A percentile compares a stretch with the other conserved stretches of the same genome.
Conservation (phyloP, 192 early-diverging fungal genomes). For the Entomortierella parvispora region DNA sequence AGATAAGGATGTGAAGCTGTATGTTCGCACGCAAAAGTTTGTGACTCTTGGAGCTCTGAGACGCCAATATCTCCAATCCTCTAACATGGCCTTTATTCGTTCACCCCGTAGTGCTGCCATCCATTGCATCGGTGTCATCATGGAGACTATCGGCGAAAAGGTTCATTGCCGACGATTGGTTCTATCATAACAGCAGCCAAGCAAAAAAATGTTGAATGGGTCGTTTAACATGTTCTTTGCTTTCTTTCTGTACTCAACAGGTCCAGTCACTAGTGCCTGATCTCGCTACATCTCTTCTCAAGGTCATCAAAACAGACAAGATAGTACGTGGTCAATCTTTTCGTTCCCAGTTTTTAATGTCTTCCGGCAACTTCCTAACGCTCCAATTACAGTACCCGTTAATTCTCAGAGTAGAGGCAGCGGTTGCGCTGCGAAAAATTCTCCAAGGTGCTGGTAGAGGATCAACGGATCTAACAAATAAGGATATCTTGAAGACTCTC, state of each 20-base stretch:
- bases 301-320: slow-evolving; percentile 68
- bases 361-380: neutral
- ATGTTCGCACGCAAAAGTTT: neutral
- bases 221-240: neutral
- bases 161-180: slow-evolving; percentile 32
- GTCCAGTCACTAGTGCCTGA: slow-evolving; percentile 77
- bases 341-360: neutral
- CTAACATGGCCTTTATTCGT: neutral
- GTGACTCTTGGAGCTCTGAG: too few species aligned
- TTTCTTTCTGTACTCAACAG: slow-evolving; percentile 21
- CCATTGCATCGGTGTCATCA: slow-evolving; percentile 78
- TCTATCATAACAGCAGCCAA: neutral
- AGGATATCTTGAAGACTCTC: slow-evolving; percentile 77
- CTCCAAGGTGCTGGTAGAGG: slow-evolving; percentile 82
- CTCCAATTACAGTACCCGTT: slow-evolving; percentile 53
- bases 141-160: slow-evolving; percentile 80
- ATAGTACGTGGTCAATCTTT: slow-evolving; percentile 59
- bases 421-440: slow-evolving; percentile 68
- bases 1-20: slow-evolving; percentile 74
- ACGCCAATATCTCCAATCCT: neutral
- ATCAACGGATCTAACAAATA: slow-evolving; percentile 70
- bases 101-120: slow-evolving; percentile 71
- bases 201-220: neutral
- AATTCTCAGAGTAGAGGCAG: slow-evolving; percentile 74
- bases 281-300: slow-evolving; percentile 67